phyloP scores from a whole-genome alignment of 2,329 filamentous ascomycete species.

The Diaporthe vaccinii region DNA sequence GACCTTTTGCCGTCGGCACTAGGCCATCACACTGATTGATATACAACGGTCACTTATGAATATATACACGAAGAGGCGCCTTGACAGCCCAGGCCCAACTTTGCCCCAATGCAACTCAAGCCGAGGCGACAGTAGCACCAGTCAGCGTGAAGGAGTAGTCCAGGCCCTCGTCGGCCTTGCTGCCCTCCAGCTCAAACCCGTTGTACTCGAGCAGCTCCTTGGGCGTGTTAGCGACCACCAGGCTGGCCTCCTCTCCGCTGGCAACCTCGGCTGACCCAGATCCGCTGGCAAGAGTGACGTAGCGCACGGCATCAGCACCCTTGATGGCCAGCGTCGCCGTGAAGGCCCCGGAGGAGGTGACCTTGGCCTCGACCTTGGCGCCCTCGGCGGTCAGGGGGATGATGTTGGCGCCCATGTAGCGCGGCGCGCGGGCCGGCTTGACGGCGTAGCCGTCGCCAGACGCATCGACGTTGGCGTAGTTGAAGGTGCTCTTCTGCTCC shows the following conservation, averaged over 20 bases:
- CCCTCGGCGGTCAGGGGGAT: conserved; percentile 4
- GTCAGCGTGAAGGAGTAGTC: conserved; percentile 55
- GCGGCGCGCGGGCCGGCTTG: conserved; percentile 6
- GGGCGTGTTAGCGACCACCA: conserved; percentile 65
- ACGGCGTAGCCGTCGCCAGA: conserved; percentile 17
- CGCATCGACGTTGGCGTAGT: conserved; percentile 12
- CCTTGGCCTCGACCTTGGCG: conserved; percentile 11
- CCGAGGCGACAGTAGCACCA: conserved; percentile 46
- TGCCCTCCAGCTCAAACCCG: conserved; percentile 54
- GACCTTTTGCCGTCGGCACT: neutral
- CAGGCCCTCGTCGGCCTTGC: conserved; percentile 52
- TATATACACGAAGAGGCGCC: neutral
- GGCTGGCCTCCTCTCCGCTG: conserved; percentile 57
- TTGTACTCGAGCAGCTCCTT: conserved; percentile 58
- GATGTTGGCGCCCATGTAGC: conserved; percentile 16
- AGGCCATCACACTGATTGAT: neutral
- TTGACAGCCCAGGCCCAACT: neutral
- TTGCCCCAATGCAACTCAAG: neutral
- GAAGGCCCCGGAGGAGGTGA: conserved; percentile 45
- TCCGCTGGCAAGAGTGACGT: conserved; percentile 53
- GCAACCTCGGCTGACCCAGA: conserved; percentile 51
- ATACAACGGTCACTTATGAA: neutral
- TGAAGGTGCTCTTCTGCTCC: conserved; percentile 10
- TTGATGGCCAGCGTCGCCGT: conserved; percentile 58
- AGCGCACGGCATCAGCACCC: conserved; percentile 50